Percentiles rank a stretch among this genome's conserved stretches.
These are phyloP conservation scores for Wallacemonas sp. DNA, from an alignment of 208 protist genomes.

Conservation along the genomic window DNA sequence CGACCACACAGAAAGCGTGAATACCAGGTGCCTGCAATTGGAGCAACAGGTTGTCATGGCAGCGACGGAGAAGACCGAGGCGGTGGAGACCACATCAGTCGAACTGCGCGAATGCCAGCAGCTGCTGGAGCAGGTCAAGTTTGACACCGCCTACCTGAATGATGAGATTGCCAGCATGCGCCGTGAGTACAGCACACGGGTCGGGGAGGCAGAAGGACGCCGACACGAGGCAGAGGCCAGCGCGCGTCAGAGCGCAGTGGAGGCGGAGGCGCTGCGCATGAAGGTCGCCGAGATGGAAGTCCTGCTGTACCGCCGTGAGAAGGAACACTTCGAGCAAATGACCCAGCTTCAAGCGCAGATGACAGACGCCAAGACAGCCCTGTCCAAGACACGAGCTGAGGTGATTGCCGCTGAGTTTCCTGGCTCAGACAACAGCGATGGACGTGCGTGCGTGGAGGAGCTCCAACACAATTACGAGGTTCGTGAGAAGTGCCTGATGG, in stretches of 20 bases:
- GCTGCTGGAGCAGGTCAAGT: constrained; percentile 83
- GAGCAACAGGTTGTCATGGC: constrained; percentile 51
- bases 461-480: constrained; percentile 24
- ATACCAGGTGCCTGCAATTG: constrained; percentile 36
- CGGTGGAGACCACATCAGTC: constrained; percentile 30
- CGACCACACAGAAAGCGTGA: constrained; percentile 39
- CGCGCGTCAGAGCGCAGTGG: constrained; percentile 41
- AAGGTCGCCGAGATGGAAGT: constrained; percentile 66
- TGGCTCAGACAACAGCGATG: too few relatives aligned
- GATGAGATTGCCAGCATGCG: constrained; percentile 62
- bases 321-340: constrained; percentile 85
- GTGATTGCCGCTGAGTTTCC: not conserved
- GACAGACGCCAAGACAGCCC: constrained; percentile 38
- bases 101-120: constrained; percentile 71
- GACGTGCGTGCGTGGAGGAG: constrained; percentile 32
- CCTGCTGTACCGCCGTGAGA: constrained; percentile 60
- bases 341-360: constrained; percentile 90
- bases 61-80: constrained; percentile 37
- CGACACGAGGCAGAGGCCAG: constrained; percentile 32
- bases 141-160: constrained; percentile 78
- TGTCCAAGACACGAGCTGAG: not conserved
- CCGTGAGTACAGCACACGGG: constrained; percentile 28
- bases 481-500: constrained; percentile 43
- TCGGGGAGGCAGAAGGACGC: constrained; percentile 33
- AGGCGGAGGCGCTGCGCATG: constrained; percentile 62